phyloP scores from a whole-genome alignment of 2,329 filamentous ascomycete species.

The Botrytis pseudocinerea region DNA sequence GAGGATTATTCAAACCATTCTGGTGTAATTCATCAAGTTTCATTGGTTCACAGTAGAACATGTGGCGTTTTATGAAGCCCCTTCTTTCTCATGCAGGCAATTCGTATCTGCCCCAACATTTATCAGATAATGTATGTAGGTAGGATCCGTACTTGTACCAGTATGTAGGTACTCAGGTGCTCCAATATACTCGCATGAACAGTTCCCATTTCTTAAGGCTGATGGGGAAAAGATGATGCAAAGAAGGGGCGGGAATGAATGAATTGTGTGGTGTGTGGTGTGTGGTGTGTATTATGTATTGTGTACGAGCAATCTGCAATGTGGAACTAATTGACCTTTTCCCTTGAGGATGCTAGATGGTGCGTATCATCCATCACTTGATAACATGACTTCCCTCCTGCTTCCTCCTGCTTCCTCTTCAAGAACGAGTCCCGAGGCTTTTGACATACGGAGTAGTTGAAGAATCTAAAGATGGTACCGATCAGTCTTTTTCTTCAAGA shows the following conservation, averaged over 20 bases:
- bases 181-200: not conserved
- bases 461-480: not conserved
- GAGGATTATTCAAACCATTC: not conserved
- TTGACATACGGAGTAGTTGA: not conserved
- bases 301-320: not conserved
- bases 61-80: conserved; percentile 9
- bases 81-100: conserved; percentile 6
- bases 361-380: not conserved
- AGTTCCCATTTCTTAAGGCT: conserved; percentile 8
- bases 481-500: not conserved
- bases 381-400: not conserved
- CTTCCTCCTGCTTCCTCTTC: not conserved
- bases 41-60: not conserved
- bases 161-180: not conserved
- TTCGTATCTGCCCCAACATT: not conserved
- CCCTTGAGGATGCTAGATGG: not conserved
- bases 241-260: not conserved
- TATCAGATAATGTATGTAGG: not conserved
- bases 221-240: conserved; percentile 6
- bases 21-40: not conserved
- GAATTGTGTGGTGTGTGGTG: not conserved
- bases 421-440: not conserved
- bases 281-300: not conserved
- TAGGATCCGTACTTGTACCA: not conserved
- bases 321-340: not conserved